A percentile compares a stretch with the other conserved stretches of the same genome.
phyloP scores from a whole-genome alignment of 1,284 basidiomycete genomes.

The Sphaerobolus stellatus region DNA sequence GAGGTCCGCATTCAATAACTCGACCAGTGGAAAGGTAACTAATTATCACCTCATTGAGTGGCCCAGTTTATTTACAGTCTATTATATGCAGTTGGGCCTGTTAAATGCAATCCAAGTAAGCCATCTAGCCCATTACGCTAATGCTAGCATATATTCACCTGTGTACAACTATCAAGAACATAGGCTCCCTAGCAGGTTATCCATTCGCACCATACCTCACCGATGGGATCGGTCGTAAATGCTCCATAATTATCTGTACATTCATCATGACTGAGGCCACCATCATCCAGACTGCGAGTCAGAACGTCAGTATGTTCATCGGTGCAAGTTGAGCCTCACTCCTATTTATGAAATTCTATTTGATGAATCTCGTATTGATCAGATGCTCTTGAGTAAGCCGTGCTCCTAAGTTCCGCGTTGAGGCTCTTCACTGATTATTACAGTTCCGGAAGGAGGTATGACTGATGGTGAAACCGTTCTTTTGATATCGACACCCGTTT shows the following conservation, averaged over 20 bases:
- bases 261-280: constrained; percentile 26
- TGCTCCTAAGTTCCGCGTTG: no score
- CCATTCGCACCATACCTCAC: constrained; percentile 30
- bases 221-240: constrained; percentile 28
- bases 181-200: constrained; percentile 27
- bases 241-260: constrained; percentile 27
- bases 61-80: neutral
- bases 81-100: constrained; percentile 16
- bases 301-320: constrained; percentile 31
- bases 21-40: constrained; percentile 28
- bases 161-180: constrained; percentile 23
- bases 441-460: no score
- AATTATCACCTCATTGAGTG: constrained; percentile 15
- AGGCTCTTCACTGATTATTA: no score
- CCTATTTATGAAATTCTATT: constrained; percentile 1
- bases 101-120: constrained; percentile 27
- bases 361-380: neutral
- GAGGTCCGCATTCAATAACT: constrained; percentile 37
- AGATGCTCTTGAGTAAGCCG: neutral
- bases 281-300: constrained; percentile 29
- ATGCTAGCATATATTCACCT: neutral
- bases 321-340: constrained; percentile 26
- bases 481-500: no score
- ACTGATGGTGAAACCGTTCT: no score
- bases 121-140: neutral